Evolutionary conservation across 768 basidiomycete species (phyloP), one percentile per base, ranked within the genome.

Genomic region (Russula emetica): DNA sequence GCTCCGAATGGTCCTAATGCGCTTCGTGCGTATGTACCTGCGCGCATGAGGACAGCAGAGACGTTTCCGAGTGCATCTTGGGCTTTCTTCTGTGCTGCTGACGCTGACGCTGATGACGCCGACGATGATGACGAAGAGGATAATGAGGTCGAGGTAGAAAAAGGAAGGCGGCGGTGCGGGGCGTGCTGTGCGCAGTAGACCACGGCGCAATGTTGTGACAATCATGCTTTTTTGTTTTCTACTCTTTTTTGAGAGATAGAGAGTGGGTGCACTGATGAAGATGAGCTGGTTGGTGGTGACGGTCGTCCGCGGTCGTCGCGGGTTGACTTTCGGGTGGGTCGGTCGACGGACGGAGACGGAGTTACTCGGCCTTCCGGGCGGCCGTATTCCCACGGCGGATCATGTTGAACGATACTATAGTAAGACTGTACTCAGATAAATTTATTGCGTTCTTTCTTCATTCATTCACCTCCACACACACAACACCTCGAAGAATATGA

Each of bases 61-160:
- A 82, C 86, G 50, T 76, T 74, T 55, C 80, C 78, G 64, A 88
- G 75, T 47, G 82, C 78, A 58, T 90, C 85, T 74, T 88, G 84
- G 7, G 87, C 85, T 73, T 87, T 88, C 77, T 88, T 85, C 72
- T 85, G 83, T 2, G 85, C 74, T 7, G 78, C 83, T 80, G 36
- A 81, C 59, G 64, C 5, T 16, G 49, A 26, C 3, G 45, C 3
- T 47, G 45, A 22, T 22, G 45, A 9, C 18, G 47, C 26, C 5
- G 47, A 49, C 1, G 47, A 49, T 1, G 62, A 34, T 5, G 62
- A 40, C 9, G 62, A 45, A 2, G 62, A 49, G 8, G 57, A 34
- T 8, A 10, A 45, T 9, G 62, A 4, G 45, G 45, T 45, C 20
- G 44, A 47, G 45, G 45, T 47, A 4, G 45, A 22, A 47, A 47